Conservation (phyloP, 2,329 filamentous ascomycete genomes). For the Xenosphaeropsis pyriputrescens region DNA sequence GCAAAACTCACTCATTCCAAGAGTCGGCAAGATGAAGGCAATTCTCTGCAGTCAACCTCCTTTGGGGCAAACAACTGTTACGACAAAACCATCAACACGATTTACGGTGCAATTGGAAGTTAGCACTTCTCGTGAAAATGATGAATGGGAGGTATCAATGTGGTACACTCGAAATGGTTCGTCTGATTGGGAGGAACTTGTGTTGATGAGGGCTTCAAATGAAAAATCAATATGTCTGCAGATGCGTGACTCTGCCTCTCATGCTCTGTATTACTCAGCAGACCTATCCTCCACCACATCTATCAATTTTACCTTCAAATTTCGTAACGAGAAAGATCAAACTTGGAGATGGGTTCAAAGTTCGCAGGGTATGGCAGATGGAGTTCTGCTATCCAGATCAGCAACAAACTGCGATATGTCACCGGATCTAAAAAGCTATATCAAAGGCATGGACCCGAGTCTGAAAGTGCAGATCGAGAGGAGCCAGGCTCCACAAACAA, state of each 20-base stretch:
- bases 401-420: constrained; percentile 7
- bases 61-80: constrained; percentile 57
- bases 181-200: constrained; percentile 36
- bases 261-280: constrained; percentile 36
- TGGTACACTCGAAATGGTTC: constrained; percentile 48
- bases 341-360: constrained; percentile 61
- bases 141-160: constrained; percentile 57
- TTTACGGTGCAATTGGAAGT: constrained; percentile 62
- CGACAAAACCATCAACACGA: constrained; percentile 30
- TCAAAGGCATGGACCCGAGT: constrained; percentile 39
- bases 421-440: constrained; percentile 25
- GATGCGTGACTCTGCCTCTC: constrained; percentile 11
- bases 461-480: constrained; percentile 36
- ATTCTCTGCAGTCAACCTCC: constrained; percentile 52
- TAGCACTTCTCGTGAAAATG: constrained; percentile 33
- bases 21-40: constrained; percentile 24
- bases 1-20: constrained; percentile 12
- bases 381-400: constrained; percentile 34
- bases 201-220: constrained; percentile 6
- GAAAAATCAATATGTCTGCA: constrained; percentile 36
- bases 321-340: constrained; percentile 33
- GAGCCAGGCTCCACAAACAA: constrained; percentile 54
- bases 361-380: constrained; percentile 47
- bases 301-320: constrained; percentile 58
- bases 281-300: constrained; percentile 30